These are phyloP conservation scores for Xylaria sp. DNA, from an alignment of 2,329 filamentous ascomycete species.

Conservation along the genomic window DNA sequence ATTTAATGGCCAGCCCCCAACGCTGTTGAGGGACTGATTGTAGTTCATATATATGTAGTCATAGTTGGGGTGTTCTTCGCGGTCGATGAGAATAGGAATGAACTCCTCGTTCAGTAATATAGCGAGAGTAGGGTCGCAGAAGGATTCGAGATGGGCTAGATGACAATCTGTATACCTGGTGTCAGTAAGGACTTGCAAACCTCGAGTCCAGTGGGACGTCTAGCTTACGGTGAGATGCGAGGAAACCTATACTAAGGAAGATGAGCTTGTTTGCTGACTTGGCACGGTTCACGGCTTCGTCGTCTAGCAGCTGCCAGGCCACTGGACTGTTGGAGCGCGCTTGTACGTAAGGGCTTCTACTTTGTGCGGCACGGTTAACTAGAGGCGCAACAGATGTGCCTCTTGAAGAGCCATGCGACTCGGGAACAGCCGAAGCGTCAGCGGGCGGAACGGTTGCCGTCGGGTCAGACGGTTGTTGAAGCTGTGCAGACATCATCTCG, in stretches of 20 bases:
- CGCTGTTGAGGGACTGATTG: constrained; percentile 88
- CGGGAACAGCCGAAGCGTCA: neutral
- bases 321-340: constrained; percentile 82
- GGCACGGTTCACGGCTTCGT: constrained; percentile 77
- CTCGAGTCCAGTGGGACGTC: neutral
- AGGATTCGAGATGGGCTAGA: constrained; percentile 92
- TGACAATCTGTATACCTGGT: constrained; percentile 67
- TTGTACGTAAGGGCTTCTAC: constrained; percentile 64
- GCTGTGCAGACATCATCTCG: constrained; percentile 33
- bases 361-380: constrained; percentile 46
- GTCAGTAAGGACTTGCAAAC: constrained; percentile 17
- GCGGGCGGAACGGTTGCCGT: neutral
- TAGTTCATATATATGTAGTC: constrained; percentile 99
- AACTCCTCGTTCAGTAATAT: constrained; percentile 84
- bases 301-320: constrained; percentile 87
- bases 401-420: neutral
- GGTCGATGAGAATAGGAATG: constrained; percentile 89
- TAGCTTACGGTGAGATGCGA: constrained; percentile 86
- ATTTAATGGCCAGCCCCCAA: constrained; percentile 93
- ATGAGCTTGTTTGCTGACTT: constrained; percentile 84
- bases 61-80: constrained; percentile 91
- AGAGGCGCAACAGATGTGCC: constrained; percentile 34
- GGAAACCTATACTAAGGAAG: constrained; percentile 94
- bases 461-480: constrained; percentile 24
- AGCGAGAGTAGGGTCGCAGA: constrained; percentile 82